Evolutionary conservation across 305 asterid genomes (phyloP).

Genomic region (Petunia hybrid): DNA sequence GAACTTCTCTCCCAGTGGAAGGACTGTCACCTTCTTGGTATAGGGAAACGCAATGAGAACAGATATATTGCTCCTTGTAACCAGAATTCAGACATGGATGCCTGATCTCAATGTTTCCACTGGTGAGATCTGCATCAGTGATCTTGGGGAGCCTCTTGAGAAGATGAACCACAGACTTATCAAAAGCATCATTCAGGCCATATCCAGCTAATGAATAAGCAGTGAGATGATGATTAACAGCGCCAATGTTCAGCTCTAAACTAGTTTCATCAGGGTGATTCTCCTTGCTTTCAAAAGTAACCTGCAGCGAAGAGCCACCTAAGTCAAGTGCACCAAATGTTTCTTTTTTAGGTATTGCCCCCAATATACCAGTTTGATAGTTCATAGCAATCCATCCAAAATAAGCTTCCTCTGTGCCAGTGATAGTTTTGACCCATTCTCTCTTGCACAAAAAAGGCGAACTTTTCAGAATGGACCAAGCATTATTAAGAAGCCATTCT

Average conservation of each 20-base stretch:
- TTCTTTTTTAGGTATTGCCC: conserved; percentile 59
- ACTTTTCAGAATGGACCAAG: conserved; percentile 63
- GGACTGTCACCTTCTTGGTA: conserved; percentile 52
- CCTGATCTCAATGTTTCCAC: conserved; percentile 56
- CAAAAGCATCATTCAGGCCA: conserved; percentile 82
- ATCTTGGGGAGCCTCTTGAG: conserved; percentile 53
- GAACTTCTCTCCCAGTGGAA: conserved; percentile 46
- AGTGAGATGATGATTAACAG: conserved; percentile 62
- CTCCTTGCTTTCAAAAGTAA: conserved; percentile 65
- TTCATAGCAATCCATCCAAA: conserved; percentile 79
- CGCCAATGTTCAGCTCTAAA: conserved; percentile 63
- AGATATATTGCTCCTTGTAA: conserved; percentile 59
- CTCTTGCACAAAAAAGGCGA: conserved; percentile 66
- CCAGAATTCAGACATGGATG: conserved; percentile 76
- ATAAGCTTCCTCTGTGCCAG: conserved; percentile 74
- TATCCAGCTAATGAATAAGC: conserved; percentile 76
- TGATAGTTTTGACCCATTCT: conserved; percentile 73
- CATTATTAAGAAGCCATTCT: conserved; percentile 71
- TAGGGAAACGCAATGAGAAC: conserved; percentile 56
- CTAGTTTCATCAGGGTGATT: conserved; percentile 39
- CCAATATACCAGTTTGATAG: conserved; percentile 60
- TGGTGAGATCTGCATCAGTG: conserved; percentile 46
- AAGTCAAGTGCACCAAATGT: conserved; percentile 80
- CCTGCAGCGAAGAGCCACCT: conserved; percentile 83
- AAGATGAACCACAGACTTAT: conserved; percentile 66